Percentiles rank a stretch among this genome's conserved stretches.
phyloP scores from a whole-genome alignment of 768 basidiomycete species.

The Psilocybe cubensis region DNA sequence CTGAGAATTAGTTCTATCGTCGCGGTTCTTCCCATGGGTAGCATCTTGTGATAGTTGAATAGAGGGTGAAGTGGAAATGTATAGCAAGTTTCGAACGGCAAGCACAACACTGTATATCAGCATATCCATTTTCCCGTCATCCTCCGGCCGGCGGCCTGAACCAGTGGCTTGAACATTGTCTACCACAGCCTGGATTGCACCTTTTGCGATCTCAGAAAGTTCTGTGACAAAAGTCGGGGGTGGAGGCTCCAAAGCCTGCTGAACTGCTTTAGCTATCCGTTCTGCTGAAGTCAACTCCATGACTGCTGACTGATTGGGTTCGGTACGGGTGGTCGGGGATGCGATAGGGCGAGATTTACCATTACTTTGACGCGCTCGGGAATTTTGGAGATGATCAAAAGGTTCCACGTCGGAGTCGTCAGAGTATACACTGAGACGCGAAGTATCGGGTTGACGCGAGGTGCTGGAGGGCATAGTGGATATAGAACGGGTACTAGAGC shows the following conservation, averaged over 20 bases:
- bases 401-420: conserved; percentile 80
- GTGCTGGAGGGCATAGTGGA: conserved; percentile 23
- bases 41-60: conserved; percentile 63
- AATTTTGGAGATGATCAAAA: conserved; percentile 33
- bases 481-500: conserved; percentile 23
- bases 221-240: conserved; percentile 63
- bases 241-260: conserved; percentile 59
- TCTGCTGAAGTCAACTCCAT: conserved; percentile 68
- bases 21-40: conserved; percentile 52
- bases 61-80: conserved; percentile 57
- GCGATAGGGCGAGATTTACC: conserved; percentile 22
- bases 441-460: conserved; percentile 36
- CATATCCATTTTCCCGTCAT: conserved; percentile 61
- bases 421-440: conserved; percentile 70
- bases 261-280: conserved; percentile 66
- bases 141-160: conserved; percentile 50
- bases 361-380: conserved; percentile 31
- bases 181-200: conserved; percentile 65
- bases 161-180: conserved; percentile 57
- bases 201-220: conserved; percentile 59
- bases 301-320: conserved; percentile 24
- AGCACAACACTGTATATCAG: conserved; percentile 66
- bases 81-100: conserved; percentile 81
- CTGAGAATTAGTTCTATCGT: conserved; percentile 46
- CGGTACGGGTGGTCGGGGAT: conserved; percentile 15